These are phyloP conservation scores for Eucalyptus paniculata DNA, from an alignment of 345 rosid species.

Conservation along the genomic window DNA sequence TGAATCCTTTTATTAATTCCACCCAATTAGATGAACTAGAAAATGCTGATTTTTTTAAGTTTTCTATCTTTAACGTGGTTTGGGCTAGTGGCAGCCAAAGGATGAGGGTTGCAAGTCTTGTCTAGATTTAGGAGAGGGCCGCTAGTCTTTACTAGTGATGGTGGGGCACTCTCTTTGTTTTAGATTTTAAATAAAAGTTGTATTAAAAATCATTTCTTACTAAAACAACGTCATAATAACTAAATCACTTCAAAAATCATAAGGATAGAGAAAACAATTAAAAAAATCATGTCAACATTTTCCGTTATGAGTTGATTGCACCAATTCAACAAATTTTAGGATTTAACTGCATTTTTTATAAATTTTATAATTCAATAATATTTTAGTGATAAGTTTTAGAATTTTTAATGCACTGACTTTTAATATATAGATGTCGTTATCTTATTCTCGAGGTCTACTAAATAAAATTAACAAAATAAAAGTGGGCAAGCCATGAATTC, in stretches of 20 bases:
- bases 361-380: not conserved
- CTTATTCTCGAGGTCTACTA: not conserved
- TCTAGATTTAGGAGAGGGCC: too few relatives aligned
- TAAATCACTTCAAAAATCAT: too few relatives aligned
- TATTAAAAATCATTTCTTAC: too few relatives aligned
- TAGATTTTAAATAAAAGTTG: too few relatives aligned
- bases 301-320: too few relatives aligned
- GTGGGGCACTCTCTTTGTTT: too few relatives aligned
- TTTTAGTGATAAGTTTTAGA: accelerated
- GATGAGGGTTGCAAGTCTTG: accelerated
- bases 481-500: not conserved
- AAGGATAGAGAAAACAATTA: too few relatives aligned
- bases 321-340: accelerated
- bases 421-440: not conserved
- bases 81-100: accelerated
- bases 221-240: too few relatives aligned
- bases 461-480: not conserved
- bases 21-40: accelerated
- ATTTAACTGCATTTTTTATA: too few relatives aligned
- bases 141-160: accelerated
- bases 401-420: accelerated
- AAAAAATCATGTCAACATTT: too few relatives aligned
- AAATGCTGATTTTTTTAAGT: too few relatives aligned
- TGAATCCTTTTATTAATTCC: accelerated
- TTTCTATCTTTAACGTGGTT: not conserved